Evolutionary conservation across 345 rosid genomes (phyloP).

Genomic region (Sapria himalayana): DNA sequence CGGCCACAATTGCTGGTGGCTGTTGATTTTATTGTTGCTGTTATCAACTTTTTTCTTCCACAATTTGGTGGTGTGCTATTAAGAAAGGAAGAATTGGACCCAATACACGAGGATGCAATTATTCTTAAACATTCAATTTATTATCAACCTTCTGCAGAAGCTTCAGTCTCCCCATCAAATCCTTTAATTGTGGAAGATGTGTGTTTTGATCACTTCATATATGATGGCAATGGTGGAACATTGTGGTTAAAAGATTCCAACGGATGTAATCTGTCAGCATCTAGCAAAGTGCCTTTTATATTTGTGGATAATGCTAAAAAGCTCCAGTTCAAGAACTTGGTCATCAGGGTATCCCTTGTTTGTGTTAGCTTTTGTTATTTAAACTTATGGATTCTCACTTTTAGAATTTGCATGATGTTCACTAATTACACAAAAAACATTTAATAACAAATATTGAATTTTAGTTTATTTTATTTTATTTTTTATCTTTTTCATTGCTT

Average conservation of each 20-base stretch:
- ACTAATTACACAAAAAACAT: too few species aligned
- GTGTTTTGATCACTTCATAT: constrained; percentile 44
- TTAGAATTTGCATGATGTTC: constrained; percentile 1
- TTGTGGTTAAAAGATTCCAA: constrained; percentile 52
- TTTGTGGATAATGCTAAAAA: constrained; percentile 62
- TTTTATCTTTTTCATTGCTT: too few species aligned
- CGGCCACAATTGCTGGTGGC: constrained; percentile 93
- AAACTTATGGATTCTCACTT: background rate
- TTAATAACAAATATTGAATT: too few species aligned
- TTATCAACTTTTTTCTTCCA: constrained; percentile 85
- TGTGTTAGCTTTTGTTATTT: background rate
- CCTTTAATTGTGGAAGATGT: constrained; percentile 80
- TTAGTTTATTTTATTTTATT: too few species aligned
- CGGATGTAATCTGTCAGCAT: constrained; percentile 35
- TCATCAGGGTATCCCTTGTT: constrained; percentile 36
- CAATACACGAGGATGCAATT: constrained; percentile 33
- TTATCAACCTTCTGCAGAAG: constrained; percentile 41
- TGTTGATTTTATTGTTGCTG: constrained; percentile 81
- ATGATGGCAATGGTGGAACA: constrained; percentile 80
- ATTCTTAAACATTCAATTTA: constrained; percentile 40
- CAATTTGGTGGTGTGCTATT: constrained; percentile 45
- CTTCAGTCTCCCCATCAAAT: constrained; percentile 50
- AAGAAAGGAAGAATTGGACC: constrained; percentile 41
- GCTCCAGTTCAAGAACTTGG: constrained; percentile 66
- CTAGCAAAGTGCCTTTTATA: constrained; percentile 53